These are phyloP conservation scores for Saccharum officinarum DNA, from an alignment of 176 grass and related monocot species.

Conservation along the genomic window DNA sequence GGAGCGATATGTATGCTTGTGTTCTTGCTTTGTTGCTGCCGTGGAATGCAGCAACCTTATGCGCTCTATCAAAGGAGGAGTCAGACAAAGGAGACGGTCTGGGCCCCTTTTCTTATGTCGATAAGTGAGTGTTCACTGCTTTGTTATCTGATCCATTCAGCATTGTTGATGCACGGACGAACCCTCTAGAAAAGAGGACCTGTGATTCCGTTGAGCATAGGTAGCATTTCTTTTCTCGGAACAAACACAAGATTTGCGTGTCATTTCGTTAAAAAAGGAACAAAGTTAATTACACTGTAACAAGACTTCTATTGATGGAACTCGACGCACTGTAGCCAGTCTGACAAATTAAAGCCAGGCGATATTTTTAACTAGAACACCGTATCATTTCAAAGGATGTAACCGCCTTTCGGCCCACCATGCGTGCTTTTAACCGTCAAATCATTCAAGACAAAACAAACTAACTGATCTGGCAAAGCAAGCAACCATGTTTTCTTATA, in stretches of 20 bases:
- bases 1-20: constrained; percentile 2
- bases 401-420: neutral
- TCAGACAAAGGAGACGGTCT: neutral
- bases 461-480: neutral
- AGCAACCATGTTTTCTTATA: constrained; percentile 6
- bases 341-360: neutral
- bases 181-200: constrained; percentile 35
- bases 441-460: constrained; percentile 19
- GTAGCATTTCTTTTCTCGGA: neutral
- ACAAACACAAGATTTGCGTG: neutral
- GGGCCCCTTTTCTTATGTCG: constrained; percentile 21
- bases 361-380: neutral
- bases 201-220: neutral
- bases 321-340: neutral
- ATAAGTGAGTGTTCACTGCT: neutral
- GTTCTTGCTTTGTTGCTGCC: constrained; percentile 38
- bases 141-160: constrained; percentile 34
- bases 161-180: constrained; percentile 33
- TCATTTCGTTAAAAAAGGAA: neutral
- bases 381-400: neutral
- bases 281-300: neutral
- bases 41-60: constrained; percentile 40
- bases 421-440: constrained; percentile 15
- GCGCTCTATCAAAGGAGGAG: constrained; percentile 29
- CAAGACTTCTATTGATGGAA: neutral